Percentiles rank a stretch among this genome's conserved stretches.
These are phyloP conservation scores for Sphaceloma murrayae DNA, from an alignment of 2,329 filamentous ascomycete species.

Conservation along the genomic window DNA sequence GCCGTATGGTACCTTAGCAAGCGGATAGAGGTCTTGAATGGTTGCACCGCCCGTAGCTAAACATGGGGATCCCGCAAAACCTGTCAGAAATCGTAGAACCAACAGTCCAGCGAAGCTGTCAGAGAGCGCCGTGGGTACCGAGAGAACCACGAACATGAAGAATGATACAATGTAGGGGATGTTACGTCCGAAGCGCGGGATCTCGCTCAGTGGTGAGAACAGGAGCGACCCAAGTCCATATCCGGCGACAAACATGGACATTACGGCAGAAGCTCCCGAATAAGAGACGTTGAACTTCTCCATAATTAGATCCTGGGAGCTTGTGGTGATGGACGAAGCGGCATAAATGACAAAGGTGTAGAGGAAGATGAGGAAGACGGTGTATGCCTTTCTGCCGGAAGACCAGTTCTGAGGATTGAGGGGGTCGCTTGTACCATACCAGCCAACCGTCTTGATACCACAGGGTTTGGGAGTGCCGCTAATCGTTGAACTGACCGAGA, in stretches of 20 bases:
- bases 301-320: conserved; percentile 35
- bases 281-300: conserved; percentile 36
- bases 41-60: conserved; percentile 40
- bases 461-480: too few relatives aligned
- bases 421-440: too few relatives aligned
- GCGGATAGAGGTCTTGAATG: conserved; percentile 36
- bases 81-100: conserved; percentile 44
- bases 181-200: conserved; percentile 42
- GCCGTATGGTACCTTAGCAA: conserved; percentile 31
- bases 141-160: conserved; percentile 41
- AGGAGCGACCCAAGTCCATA: conserved; percentile 43
- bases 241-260: conserved; percentile 43
- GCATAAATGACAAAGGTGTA: conserved; percentile 45
- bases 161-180: conserved; percentile 42
- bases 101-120: conserved; percentile 45
- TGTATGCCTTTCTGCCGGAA: conserved; percentile 33
- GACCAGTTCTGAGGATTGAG: conserved; percentile 36
- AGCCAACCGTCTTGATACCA: too few relatives aligned
- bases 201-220: conserved; percentile 37
- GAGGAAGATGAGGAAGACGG: conserved; percentile 40
- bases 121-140: conserved; percentile 40
- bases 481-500: too few relatives aligned
- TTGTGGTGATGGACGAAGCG: conserved; percentile 43
- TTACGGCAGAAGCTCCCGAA: conserved; percentile 40
- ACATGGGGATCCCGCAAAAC: conserved; percentile 41